A percentile compares a stretch with the other conserved stretches of the same genome.
Evolutionary conservation across 2,329 filamentous ascomycete species (phyloP).

Genomic region (Colletotrichum brevisporum): DNA sequence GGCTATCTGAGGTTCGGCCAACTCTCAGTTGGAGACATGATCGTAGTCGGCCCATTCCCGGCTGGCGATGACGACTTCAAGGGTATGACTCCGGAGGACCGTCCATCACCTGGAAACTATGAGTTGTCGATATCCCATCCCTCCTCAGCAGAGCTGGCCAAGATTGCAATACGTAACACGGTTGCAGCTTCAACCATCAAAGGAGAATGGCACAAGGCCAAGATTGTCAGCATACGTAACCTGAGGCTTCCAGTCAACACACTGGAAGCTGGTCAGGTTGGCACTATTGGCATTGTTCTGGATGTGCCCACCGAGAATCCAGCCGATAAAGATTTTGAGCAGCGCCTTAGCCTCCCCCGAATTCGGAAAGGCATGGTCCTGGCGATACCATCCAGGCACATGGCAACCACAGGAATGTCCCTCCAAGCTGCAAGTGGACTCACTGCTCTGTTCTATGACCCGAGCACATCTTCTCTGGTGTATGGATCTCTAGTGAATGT

Average conservation of each 20-base stretch:
- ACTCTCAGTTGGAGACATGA: slow-evolving; percentile 81
- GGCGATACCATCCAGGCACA: slow-evolving; percentile 71
- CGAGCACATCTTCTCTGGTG: slow-evolving; percentile 73
- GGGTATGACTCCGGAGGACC: slow-evolving; percentile 59
- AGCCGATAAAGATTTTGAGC: slow-evolving; percentile 49
- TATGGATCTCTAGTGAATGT: slow-evolving; percentile 81
- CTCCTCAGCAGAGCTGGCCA: slow-evolving; percentile 66
- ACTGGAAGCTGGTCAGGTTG: slow-evolving; percentile 85
- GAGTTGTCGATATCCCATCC: slow-evolving; percentile 68
- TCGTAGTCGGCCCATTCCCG: slow-evolving; percentile 85
- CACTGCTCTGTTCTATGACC: slow-evolving; percentile 78
- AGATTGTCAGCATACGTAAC: slow-evolving; percentile 89
- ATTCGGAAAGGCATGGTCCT: slow-evolving; percentile 89
- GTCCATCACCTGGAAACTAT: slow-evolving; percentile 62
- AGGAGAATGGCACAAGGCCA: slow-evolving; percentile 84
- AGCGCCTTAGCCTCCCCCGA: slow-evolving; percentile 53
- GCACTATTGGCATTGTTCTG: slow-evolving; percentile 86
- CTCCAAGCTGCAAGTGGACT: slow-evolving; percentile 78
- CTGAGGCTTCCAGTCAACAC: slow-evolving; percentile 85
- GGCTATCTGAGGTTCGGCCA: slow-evolving; percentile 86
- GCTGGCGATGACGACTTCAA: slow-evolving; percentile 65
- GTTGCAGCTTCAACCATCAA: slow-evolving; percentile 66
- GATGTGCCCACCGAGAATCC: slow-evolving; percentile 55
- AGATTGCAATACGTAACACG: slow-evolving; percentile 66
- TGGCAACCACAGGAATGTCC: slow-evolving; percentile 68